Evolutionary conservation across 108 stramenopile genomes (phyloP), one percentile per base, ranked within the genome.

Genomic region (Nitzschia sp.): DNA sequence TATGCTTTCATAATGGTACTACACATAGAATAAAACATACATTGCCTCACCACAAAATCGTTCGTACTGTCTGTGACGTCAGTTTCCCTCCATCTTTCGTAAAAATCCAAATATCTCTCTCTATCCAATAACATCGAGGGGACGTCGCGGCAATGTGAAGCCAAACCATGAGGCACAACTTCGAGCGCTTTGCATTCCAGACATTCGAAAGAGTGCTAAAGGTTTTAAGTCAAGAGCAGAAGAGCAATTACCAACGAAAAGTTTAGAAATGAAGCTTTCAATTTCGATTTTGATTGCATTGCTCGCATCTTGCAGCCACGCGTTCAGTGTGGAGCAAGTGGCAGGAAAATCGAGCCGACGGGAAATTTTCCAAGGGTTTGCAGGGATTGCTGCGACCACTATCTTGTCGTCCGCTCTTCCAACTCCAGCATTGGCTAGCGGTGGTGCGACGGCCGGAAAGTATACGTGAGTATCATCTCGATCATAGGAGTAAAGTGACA

Each of bases 361-460:
- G 4, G 49, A 51, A 4, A 4, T 51, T 8, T 4, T 51, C 49
- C 49, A 51, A 19, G 49, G 49, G 4, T 19, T 51, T 5, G 49
- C 49, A 4, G 17, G 49, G 21, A 21, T 51, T 17, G 49, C 21
- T 51, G 49, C 18, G 4, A 19, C 49, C n/a, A 19, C 4, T 17
- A 51, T 51, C 21, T 23, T 51, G 49, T 51, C 49, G 13, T 51
- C 49, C 4, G 49, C 49, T 19, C 49, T 51, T 28, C 66, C 79
- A 33, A 45, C 33, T 19, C 32, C 63, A 17, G 83, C 83, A 1
- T 64, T 29, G 53, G 88, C 88, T 13, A 77, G 75, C 51, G 88
- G 88, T 48, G 92, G 92, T 42, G 93, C 93, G 15, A 94, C 93
- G 19, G 93, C 93, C 0, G 93, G 93, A 67, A 90, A 88, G 58